phyloP scores from a whole-genome alignment of 345 rosid genomes.

The Diplotaxis tenuifolia region DNA sequence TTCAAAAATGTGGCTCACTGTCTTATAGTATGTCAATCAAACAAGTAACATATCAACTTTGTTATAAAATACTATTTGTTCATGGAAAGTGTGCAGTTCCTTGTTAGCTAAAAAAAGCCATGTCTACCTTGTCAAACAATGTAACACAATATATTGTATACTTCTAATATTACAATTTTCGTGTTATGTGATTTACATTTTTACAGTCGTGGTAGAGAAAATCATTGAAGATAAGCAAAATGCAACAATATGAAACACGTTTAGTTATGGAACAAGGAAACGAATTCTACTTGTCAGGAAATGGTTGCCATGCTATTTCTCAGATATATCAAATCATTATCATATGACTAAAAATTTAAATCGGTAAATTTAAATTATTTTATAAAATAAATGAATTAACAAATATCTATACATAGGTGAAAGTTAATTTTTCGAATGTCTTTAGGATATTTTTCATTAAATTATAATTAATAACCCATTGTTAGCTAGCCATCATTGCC shows the following conservation, averaged over 20 bases:
- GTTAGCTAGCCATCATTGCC: background rate
- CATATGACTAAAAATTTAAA: no score
- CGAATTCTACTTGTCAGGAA: background rate
- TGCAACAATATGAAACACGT: background rate
- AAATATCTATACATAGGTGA: background rate
- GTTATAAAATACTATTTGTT: slow-evolving; percentile 13
- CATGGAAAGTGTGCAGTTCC: slow-evolving; percentile 30
- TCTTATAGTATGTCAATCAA: slow-evolving; percentile 24
- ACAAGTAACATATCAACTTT: slow-evolving; percentile 32
- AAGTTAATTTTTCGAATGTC: background rate
- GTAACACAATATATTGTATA: background rate
- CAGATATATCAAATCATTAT: no score
- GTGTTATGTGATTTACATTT: background rate
- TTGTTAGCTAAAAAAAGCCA: slow-evolving; percentile 16
- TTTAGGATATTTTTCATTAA: background rate
- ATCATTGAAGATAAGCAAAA: background rate
- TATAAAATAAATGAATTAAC: background rate
- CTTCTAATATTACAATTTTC: background rate
- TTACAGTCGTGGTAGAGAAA: background rate
- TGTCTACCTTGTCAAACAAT: slow-evolving; percentile 8
- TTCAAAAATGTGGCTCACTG: slow-evolving; percentile 19
- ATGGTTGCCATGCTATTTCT: no score
- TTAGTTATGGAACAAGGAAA: background rate
- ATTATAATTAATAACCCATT: slow-evolving; percentile 1
- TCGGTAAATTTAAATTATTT: no score